Conservation (phyloP, 176 grass and related monocot species). For the Rhipidocladum racemiflorum region DNA sequence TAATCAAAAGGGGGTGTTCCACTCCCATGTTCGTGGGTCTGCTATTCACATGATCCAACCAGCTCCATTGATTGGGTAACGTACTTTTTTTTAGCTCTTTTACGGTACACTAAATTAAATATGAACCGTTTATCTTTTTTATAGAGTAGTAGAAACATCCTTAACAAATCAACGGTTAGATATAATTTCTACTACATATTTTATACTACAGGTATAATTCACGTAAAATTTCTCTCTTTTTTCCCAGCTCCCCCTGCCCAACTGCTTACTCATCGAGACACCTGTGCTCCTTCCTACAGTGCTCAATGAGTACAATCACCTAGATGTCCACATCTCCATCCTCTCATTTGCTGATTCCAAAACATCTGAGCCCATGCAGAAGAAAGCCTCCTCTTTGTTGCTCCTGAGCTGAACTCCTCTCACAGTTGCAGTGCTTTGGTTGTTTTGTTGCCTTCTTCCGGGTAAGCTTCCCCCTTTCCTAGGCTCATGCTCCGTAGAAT, state of each 20-base stretch:
- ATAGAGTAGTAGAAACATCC: no score
- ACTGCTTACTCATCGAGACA: constrained; percentile 26
- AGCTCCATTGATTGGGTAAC: constrained; percentile 29
- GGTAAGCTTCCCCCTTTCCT: neutral
- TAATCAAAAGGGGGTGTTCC: constrained; percentile 15
- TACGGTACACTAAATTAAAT: no score
- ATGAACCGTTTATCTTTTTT: no score
- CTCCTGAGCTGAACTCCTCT: neutral
- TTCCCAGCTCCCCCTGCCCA: constrained; percentile 12
- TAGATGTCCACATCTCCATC: neutral
- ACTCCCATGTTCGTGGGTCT: constrained; percentile 6
- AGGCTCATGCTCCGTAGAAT: no score
- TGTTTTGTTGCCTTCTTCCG: neutral
- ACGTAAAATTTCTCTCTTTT: no score
- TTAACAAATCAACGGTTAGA: no score
- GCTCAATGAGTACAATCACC: constrained; percentile 1
- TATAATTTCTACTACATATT: no score
- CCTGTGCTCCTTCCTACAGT: constrained; percentile 21
- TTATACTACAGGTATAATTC: no score
- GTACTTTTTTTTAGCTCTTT: neutral
- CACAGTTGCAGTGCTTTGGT: neutral
- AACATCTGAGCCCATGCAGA: constrained; percentile 1
- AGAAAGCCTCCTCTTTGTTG: neutral
- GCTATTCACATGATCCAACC: constrained; percentile 63
- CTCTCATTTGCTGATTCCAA: neutral